phyloP scores from a whole-genome alignment of 176 grass and related monocot genomes.

The Zoysia japonica region DNA sequence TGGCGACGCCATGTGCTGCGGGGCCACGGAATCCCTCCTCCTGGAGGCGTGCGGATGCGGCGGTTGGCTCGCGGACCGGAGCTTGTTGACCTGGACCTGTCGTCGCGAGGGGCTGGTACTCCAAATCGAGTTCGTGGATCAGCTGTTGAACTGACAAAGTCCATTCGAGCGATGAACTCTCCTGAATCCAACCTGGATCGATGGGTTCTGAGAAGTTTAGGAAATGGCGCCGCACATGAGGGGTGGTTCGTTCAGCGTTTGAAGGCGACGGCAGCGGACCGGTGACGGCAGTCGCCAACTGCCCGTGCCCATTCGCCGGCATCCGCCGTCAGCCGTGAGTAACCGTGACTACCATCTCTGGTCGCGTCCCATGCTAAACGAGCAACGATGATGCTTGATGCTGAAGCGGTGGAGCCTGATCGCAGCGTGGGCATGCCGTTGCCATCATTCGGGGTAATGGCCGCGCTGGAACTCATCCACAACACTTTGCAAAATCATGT shows the following conservation, averaged over 20 bases:
- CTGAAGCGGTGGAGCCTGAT: background rate
- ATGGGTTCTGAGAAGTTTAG: background rate
- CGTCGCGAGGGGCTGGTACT: background rate
- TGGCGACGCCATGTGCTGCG: background rate
- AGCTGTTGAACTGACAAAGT: background rate
- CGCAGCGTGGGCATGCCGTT: background rate
- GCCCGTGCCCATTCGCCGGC: background rate
- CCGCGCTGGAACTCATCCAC: background rate
- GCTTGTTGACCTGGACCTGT: background rate
- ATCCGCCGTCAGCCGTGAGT: background rate
- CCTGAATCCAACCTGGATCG: background rate
- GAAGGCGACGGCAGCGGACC: background rate
- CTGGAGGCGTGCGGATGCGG: background rate
- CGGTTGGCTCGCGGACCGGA: background rate
- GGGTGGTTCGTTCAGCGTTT: background rate
- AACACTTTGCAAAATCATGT: background rate
- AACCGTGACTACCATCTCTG: background rate
- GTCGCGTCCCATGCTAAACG: background rate
- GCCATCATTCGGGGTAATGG: background rate
- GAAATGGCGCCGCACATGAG: background rate
- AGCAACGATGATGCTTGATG: background rate
- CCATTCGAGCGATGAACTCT: background rate
- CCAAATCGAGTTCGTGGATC: background rate
- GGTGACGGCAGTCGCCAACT: background rate
- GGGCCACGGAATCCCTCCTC: background rate